These are phyloP conservation scores for Penicillium freii DNA, from an alignment of 2,329 filamentous ascomycete genomes.

Conservation along the genomic window DNA sequence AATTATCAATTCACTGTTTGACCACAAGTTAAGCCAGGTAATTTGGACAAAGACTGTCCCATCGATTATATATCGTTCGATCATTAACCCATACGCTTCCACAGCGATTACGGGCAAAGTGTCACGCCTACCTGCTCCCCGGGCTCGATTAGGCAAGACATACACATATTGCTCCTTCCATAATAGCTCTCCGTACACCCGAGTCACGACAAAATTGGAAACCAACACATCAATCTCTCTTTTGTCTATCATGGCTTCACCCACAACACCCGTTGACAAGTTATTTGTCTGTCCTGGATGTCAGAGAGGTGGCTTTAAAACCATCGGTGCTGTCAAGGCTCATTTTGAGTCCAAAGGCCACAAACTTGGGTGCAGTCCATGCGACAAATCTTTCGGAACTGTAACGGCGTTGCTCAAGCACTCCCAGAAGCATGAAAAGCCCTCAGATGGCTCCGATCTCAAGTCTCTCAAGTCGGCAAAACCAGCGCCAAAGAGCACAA, in stretches of 20 bases:
- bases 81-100: background rate
- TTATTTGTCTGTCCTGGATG: conserved; percentile 9
- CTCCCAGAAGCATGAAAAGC: background rate
- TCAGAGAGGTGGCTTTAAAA: conserved; percentile 4
- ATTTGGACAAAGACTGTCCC: too few species aligned
- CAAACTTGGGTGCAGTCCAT: conserved; percentile 1
- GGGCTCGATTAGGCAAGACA: background rate
- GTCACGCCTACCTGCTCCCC: background rate
- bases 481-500: background rate
- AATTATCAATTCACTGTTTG: background rate
- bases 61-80: background rate
- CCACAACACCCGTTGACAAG: background rate
- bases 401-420: conserved; percentile 1
- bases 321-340: conserved; percentile 1
- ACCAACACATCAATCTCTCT: background rate
- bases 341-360: conserved; percentile 10
- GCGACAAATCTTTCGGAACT: background rate
- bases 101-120: background rate
- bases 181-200: background rate
- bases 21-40: background rate
- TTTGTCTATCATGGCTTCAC: background rate
- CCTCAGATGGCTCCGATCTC: background rate
- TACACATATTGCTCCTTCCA: background rate
- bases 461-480: background rate
- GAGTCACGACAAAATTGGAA: background rate